Evolutionary conservation across 1,284 basidiomycete species (phyloP).

Genomic region (Melanopsichium pennsylvanicum): DNA sequence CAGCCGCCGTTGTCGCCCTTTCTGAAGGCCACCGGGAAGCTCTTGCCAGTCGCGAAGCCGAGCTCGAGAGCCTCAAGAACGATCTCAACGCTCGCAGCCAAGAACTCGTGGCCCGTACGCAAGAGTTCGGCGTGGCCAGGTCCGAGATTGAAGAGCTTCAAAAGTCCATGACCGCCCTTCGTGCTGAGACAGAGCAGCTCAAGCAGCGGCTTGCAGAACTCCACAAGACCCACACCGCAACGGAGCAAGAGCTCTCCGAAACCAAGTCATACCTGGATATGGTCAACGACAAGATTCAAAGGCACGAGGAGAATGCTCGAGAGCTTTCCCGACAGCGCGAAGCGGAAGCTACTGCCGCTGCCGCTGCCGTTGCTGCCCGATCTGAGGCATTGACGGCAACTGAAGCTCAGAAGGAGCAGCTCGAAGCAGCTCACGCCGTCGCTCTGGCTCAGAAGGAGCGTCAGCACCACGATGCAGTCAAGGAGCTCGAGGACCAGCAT

Average conservation of each 20-base stretch:
- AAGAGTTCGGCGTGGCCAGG: slow-evolving; percentile 22
- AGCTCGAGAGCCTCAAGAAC: slow-evolving; percentile 9
- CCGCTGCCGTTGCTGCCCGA: slow-evolving; percentile 39
- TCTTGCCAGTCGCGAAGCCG: slow-evolving; percentile 15
- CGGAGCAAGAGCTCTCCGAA: slow-evolving; percentile 35
- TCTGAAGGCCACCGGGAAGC: slow-evolving; percentile 21
- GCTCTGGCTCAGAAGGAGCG: slow-evolving; percentile 40
- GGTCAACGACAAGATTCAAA: slow-evolving; percentile 43
- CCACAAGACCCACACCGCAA: slow-evolving; percentile 22
- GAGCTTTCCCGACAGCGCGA: slow-evolving; percentile 38
- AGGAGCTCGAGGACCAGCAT: slow-evolving; percentile 46
- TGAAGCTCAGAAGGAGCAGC: slow-evolving; percentile 41
- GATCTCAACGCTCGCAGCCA: slow-evolving; percentile 8
- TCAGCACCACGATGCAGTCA: slow-evolving; percentile 37
- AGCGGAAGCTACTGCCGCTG: slow-evolving; percentile 38
- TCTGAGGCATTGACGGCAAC: slow-evolving; percentile 43
- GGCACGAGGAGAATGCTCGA: slow-evolving; percentile 33
- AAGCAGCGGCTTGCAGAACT: slow-evolving; percentile 26
- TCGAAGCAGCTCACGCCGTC: slow-evolving; percentile 31
- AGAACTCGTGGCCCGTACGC: slow-evolving; percentile 15
- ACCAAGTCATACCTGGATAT: slow-evolving; percentile 32
- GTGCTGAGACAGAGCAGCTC: slow-evolving; percentile 34
- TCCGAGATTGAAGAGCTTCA: slow-evolving; percentile 38
- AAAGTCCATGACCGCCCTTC: slow-evolving; percentile 20
- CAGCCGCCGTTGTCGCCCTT: slow-evolving; percentile 17